Conservation (phyloP, 805 yeast species). For the Monosporozyma aerobia region DNA sequence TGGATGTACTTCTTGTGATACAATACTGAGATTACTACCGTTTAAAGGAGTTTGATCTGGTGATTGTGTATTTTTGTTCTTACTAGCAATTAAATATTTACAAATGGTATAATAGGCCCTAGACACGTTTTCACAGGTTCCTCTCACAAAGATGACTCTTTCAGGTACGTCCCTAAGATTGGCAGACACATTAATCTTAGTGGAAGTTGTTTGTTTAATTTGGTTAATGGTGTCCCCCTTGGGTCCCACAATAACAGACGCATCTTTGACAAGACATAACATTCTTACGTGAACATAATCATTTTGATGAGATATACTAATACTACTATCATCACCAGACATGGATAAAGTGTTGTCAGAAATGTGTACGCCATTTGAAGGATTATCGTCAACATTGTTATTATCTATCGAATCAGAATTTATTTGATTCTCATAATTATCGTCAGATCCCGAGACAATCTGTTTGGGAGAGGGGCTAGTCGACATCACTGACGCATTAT, state of each 20-base stretch:
- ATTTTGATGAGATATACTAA: neutral
- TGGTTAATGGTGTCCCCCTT: constrained; percentile 67
- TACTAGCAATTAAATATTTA: constrained; percentile 37
- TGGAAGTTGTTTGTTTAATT: constrained; percentile 53
- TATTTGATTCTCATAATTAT: neutral
- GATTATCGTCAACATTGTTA: neutral
- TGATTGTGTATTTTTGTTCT: neutral
- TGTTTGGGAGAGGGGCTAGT: neutral
- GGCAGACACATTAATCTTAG: constrained; percentile 63
- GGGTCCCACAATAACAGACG: constrained; percentile 66
- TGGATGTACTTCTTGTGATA: neutral
- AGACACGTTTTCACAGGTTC: constrained; percentile 70
- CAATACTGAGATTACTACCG: neutral
- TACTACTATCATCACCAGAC: constrained; percentile 2
- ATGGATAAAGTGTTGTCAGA: constrained; percentile 6
- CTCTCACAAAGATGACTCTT: constrained; percentile 64
- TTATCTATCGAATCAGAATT: neutral
- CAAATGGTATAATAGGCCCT: constrained; percentile 70
- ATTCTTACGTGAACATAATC: constrained; percentile 61
- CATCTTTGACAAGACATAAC: constrained; percentile 69
- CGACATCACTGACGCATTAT: neutral
- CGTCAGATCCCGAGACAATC: constrained; percentile 34
- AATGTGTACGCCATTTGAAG: constrained; percentile 1
- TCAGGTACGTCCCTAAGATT: constrained; percentile 64
- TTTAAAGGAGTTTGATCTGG: neutral